phyloP scores from a whole-genome alignment of 2,329 filamentous ascomycete species.

The Penicillium sp. region DNA sequence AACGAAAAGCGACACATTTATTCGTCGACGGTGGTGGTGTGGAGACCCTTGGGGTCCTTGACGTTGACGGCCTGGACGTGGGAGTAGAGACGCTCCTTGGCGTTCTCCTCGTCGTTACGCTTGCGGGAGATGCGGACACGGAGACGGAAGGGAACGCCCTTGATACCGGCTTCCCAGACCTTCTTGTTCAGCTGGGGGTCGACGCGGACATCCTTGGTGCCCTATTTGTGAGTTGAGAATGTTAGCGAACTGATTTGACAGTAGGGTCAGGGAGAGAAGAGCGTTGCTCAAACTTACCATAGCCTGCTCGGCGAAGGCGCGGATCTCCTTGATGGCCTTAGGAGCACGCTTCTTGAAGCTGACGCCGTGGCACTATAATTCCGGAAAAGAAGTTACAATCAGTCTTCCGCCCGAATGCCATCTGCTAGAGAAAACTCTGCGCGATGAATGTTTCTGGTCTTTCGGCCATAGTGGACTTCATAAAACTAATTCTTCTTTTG shows the following conservation, averaged over 20 bases:
- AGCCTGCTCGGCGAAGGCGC: slow-evolving; percentile 83
- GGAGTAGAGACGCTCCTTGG: slow-evolving; percentile 99
- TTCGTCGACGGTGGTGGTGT: slow-evolving; percentile 80
- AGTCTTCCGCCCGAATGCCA: slow-evolving; percentile 66
- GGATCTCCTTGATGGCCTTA: slow-evolving; percentile 99
- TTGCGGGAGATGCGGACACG: slow-evolving; percentile 98
- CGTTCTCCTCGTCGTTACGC: slow-evolving; percentile 99
- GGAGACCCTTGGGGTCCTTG: slow-evolving; percentile 97
- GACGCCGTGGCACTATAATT: slow-evolving; percentile 82
- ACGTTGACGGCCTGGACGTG: slow-evolving; percentile 99
- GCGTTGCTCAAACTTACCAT: slow-evolving; percentile 70
- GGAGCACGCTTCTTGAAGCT: slow-evolving; percentile 99
- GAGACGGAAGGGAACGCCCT: slow-evolving; percentile 96
- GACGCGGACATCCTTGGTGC: slow-evolving; percentile 93
- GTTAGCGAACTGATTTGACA: neutral
- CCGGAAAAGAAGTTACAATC: slow-evolving; percentile 48
- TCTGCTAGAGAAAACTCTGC: slow-evolving; percentile 28
- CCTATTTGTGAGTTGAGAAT: slow-evolving; percentile 52
- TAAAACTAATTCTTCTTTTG: slow-evolving; percentile 60
- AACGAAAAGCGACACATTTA: slow-evolving; percentile 37
- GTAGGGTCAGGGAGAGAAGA: neutral
- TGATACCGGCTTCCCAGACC: slow-evolving; percentile 99
- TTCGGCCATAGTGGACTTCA: slow-evolving; percentile 63
- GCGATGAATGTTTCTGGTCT: slow-evolving; percentile 25
- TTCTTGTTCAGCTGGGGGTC: slow-evolving; percentile 99